phyloP scores from a whole-genome alignment of 2,329 filamentous ascomycete genomes.

The Hypoxylon sp. region DNA sequence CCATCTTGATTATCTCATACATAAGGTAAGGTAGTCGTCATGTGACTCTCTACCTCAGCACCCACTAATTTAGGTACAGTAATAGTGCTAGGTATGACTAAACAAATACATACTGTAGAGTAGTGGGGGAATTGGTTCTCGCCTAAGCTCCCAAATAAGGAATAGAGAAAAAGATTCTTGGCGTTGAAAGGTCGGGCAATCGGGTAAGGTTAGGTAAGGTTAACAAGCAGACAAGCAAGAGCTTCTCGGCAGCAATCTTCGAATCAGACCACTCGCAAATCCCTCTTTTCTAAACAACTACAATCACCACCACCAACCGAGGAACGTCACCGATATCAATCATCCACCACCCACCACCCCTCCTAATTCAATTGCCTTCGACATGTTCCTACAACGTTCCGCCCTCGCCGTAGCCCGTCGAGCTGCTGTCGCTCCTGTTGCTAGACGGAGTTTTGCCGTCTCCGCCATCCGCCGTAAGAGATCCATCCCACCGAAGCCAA shows the following conservation, averaged over 20 bases:
- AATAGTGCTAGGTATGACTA: too few relatives aligned
- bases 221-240: constrained; percentile 21
- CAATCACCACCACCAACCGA: constrained; percentile 17
- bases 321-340: constrained; percentile 27
- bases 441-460: constrained; percentile 68
- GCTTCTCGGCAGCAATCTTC: constrained; percentile 31
- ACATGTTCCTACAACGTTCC: constrained; percentile 72
- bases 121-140: too few relatives aligned
- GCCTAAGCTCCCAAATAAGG: not conserved
- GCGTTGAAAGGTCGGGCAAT: too few relatives aligned
- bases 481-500: constrained; percentile 24
- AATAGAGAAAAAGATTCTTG: constrained; percentile 37
- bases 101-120: too few relatives aligned
- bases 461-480: constrained; percentile 68
- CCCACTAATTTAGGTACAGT: too few relatives aligned
- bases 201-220: too few relatives aligned
- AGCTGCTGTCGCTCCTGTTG: constrained; percentile 60
- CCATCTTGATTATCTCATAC: too few relatives aligned
- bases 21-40: too few relatives aligned
- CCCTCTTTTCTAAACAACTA: constrained; percentile 34
- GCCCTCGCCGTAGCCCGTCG: constrained; percentile 68
- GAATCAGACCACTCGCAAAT: constrained; percentile 43
- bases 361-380: constrained; percentile 47
- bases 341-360: constrained; percentile 12
- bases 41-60: too few relatives aligned